Percentiles rank a stretch among this genome's conserved stretches.
Conservation (phyloP, 139 green algal genomes). For the Closterium sp. region DNA sequence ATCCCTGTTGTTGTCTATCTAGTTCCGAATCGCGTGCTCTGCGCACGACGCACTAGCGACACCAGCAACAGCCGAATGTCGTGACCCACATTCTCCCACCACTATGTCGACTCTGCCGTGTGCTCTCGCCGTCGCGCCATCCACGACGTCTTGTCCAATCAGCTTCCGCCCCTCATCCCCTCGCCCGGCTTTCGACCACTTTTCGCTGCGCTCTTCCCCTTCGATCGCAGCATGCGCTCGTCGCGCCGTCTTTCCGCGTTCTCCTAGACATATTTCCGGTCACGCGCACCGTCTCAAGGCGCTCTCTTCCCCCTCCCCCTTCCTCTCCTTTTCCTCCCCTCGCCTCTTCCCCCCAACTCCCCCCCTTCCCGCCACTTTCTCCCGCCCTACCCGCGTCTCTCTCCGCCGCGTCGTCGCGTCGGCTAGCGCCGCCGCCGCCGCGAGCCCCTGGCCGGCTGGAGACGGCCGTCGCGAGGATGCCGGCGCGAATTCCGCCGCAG, state of each 20-base stretch:
- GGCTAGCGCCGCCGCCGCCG: background rate
- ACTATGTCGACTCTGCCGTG: background rate
- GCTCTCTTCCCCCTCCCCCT: background rate
- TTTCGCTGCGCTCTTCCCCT: background rate
- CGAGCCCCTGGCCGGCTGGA: background rate
- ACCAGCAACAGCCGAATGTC: background rate
- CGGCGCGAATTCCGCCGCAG: background rate
- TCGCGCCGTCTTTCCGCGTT: background rate
- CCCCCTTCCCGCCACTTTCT: background rate
- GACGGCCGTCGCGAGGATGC: background rate
- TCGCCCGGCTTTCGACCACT: background rate
- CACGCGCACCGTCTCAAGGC: background rate
- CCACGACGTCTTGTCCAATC: background rate
- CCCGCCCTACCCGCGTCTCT: background rate
- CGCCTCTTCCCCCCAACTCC: background rate
- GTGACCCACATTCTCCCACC: background rate
- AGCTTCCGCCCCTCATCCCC: background rate
- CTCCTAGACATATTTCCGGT: background rate
- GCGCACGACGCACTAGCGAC: background rate
- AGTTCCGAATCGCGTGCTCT: background rate
- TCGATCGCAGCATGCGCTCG: background rate
- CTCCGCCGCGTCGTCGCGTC: background rate
- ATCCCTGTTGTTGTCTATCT: background rate
- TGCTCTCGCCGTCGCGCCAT: background rate
- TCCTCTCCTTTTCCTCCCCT: background rate